These are phyloP conservation scores for Dryas drummondii DNA, from an alignment of 306 rosid genomes.

Conservation along the genomic window DNA sequence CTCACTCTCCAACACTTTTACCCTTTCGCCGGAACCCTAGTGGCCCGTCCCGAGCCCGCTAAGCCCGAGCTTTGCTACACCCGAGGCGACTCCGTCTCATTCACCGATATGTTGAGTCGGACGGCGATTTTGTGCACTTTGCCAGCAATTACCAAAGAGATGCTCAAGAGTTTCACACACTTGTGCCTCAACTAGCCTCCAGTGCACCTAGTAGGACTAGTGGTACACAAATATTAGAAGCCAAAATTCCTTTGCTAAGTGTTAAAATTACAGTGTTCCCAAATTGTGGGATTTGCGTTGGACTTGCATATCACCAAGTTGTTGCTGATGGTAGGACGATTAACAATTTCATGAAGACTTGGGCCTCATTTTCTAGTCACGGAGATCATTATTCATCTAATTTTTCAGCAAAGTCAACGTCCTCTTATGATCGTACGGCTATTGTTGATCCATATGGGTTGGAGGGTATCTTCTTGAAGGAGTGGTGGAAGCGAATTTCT, in stretches of 20 bases:
- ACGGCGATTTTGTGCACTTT: slow-evolving; percentile 29
- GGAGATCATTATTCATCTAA: slow-evolving; percentile 1
- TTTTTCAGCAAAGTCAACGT: not conserved
- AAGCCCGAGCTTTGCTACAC: slow-evolving; percentile 36
- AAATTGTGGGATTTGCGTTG: slow-evolving; percentile 41
- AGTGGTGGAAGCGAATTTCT: slow-evolving; percentile 36
- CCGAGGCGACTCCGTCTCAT: slow-evolving; percentile 22
- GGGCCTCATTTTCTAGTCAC: slow-evolving; percentile 37
- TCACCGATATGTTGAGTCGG: slow-evolving; percentile 29
- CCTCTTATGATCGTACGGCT: slow-evolving; percentile 33
- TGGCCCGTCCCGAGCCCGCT: slow-evolving; percentile 6
- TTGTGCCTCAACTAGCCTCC: slow-evolving; percentile 34
- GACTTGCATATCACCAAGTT: slow-evolving; percentile 38
- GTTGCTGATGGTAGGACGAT: slow-evolving; percentile 52
- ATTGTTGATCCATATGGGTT: slow-evolving; percentile 35
- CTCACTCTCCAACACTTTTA: slow-evolving; percentile 46
- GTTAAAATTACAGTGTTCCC: slow-evolving; percentile 46
- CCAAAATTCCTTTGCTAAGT: slow-evolving; percentile 35
- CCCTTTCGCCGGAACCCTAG: slow-evolving; percentile 42
- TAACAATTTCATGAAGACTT: slow-evolving; percentile 44
- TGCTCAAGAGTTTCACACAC: slow-evolving; percentile 22
- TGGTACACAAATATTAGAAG: not conserved
- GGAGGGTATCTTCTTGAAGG: slow-evolving; percentile 36
- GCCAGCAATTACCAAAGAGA: slow-evolving; percentile 28
- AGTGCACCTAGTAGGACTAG: not conserved